Percentiles rank a stretch among this genome's conserved stretches.
These are phyloP conservation scores for Cucurbita maxima DNA, from an alignment of 306 rosid species.

Conservation along the genomic window DNA sequence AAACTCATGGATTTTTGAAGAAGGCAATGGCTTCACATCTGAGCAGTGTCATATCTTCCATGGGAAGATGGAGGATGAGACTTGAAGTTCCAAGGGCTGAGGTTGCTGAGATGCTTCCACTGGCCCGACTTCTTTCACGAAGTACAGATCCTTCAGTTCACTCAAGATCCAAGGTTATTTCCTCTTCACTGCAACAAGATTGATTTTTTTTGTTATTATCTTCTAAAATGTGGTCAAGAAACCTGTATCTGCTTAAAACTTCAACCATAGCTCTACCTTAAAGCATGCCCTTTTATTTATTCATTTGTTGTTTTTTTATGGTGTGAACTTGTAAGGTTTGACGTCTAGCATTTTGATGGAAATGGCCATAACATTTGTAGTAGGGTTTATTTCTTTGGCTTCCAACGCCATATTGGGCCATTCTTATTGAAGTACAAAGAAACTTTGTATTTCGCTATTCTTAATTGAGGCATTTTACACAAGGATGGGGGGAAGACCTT, in stretches of 20 bases:
- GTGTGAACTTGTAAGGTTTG: too few relatives aligned
- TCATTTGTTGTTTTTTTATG: not conserved
- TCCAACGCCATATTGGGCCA: not conserved
- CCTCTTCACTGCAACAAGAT: conserved; percentile 12
- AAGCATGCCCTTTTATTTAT: not conserved
- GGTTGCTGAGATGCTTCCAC: conserved; percentile 95
- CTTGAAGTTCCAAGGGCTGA: conserved; percentile 79
- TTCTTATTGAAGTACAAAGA: not conserved
- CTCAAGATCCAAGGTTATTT: conserved; percentile 82
- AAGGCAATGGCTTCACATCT: conserved; percentile 56
- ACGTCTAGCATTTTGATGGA: not conserved
- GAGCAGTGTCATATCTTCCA: conserved; percentile 74
- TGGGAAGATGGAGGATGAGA: conserved; percentile 98
- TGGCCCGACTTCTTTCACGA: conserved; percentile 76
- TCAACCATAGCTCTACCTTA: not conserved
- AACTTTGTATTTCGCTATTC: not conserved
- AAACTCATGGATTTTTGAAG: conserved; percentile 35
- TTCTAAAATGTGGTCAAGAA: not conserved
- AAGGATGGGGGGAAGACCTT: not conserved
- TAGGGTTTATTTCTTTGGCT: not conserved
- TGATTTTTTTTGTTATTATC: not conserved
- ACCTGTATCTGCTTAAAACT: not conserved
- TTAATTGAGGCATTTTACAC: not conserved
- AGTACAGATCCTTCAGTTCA: conserved; percentile 74
- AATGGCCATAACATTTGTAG: not conserved